These are phyloP conservation scores for Trichoderma lentiforme DNA, from an alignment of 2,329 filamentous ascomycete genomes.

Conservation along the genomic window DNA sequence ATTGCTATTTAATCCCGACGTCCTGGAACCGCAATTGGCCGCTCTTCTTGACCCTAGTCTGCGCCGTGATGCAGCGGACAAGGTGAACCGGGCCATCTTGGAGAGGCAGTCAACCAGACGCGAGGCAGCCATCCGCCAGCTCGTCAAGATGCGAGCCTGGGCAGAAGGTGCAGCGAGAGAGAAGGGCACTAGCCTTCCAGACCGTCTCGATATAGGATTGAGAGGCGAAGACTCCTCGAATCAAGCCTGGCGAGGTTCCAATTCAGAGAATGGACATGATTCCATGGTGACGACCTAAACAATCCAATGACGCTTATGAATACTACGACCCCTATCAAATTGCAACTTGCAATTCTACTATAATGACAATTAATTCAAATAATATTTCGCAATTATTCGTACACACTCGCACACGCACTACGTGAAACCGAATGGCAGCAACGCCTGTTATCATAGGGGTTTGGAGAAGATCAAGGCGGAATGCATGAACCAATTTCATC, in stretches of 20 bases:
- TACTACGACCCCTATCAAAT: not conserved
- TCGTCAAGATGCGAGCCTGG: slow-evolving; percentile 83
- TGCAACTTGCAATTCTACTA: not conserved
- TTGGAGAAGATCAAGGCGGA: not conserved
- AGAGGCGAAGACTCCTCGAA: slow-evolving; percentile 35
- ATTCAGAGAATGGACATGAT: slow-evolving; percentile 43
- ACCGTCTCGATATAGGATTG: slow-evolving; percentile 37
- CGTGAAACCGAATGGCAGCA: not conserved
- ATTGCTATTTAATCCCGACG: slow-evolving; percentile 81
- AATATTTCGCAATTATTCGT: not conserved
- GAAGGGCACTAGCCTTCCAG: slow-evolving; percentile 31
- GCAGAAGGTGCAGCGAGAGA: slow-evolving; percentile 63
- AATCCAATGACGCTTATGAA: not conserved
- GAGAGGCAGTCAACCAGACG: slow-evolving; percentile 66
- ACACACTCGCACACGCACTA: not conserved
- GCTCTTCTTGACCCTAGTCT: slow-evolving; percentile 75
- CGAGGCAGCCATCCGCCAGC: slow-evolving; percentile 76
- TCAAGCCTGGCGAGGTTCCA: slow-evolving; percentile 24
- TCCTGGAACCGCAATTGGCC: slow-evolving; percentile 70
- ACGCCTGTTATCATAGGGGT: not conserved
- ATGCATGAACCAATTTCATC: not conserved
- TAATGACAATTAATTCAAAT: not conserved
- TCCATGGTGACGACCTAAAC: slow-evolving; percentile 51
- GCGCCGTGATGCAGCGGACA: slow-evolving; percentile 76
- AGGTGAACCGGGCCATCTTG: slow-evolving; percentile 87